A percentile compares a stretch with the other conserved stretches of the same genome.
Conservation (phyloP, 106 monocot species). For the Dendrobium huoshanense region DNA sequence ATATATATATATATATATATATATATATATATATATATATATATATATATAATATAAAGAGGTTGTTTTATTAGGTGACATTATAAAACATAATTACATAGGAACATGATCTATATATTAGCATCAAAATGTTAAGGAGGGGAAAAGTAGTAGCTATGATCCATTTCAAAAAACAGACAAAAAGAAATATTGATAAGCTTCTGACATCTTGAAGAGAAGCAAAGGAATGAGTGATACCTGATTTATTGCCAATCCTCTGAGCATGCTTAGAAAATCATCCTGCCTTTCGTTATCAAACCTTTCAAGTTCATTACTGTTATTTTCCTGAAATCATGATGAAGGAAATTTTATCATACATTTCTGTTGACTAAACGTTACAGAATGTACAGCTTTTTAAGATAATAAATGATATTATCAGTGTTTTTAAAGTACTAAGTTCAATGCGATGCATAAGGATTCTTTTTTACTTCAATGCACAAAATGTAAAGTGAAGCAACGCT, state of each 20-base stretch:
- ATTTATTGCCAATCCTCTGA: constrained; percentile 59
- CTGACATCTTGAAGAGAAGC: neutral
- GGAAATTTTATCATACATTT: neutral
- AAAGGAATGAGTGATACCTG: constrained; percentile 32
- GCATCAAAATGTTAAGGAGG: neutral
- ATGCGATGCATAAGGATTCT: no score
- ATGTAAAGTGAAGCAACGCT: neutral
- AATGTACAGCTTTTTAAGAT: no score
- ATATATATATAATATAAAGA: no score
- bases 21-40: no score
- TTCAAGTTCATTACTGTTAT: constrained; percentile 58
- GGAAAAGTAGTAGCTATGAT: neutral
- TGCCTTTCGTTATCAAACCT: constrained; percentile 57
- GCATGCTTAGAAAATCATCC: constrained; percentile 54
- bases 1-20: no score
- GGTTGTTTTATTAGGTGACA: neutral
- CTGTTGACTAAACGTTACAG: no score
- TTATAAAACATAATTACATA: neutral
- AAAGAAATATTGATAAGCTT: neutral
- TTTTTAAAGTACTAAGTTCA: no score
- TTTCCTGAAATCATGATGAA: constrained; percentile 39
- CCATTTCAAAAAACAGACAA: neutral
- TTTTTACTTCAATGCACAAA: no score
- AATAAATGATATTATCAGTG: no score
- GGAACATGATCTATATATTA: neutral